Base-by-base conservation (phyloP, 345 rosid genomes). In the Anastatica hierochuntica region DNA sequence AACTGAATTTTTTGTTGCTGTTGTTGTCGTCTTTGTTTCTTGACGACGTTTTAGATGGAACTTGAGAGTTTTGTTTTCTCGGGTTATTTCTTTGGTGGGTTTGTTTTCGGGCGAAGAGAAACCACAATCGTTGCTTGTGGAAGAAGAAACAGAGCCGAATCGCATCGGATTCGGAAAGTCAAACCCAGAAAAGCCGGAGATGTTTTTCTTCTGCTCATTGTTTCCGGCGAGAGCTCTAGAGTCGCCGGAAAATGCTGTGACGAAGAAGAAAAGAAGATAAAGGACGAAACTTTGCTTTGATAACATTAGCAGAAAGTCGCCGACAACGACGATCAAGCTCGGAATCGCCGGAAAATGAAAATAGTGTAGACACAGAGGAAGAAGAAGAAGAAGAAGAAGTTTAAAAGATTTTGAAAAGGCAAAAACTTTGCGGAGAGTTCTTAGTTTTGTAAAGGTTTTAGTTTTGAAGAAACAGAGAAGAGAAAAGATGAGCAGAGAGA, bases 61-160 rank as follows among this genome's bases (percentile, higher is more conserved):
- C n/a, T n/a, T n/a, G n/a, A n/a, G n/a, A n/a, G n/a, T n/a, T n/a
- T n/a, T n/a, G n/a, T n/a, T n/a, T n/a, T n/a, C n/a, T n/a, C n/a
- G n/a, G n/a, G n/a, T n/a, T n/a, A n/a, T n/a, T n/a, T n/a, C n/a
- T n/a, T n/a, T n/a, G n/a, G n/a, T n/a, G n/a, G n/a, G n/a, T n/a
- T n/a, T n/a, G n/a, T 3, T 50, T 23, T 34, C 43, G 41, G 13
- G 38, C 14, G 10, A n/a, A 74, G 83, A 50, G 62, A 77, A 41
- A 49, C 77, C 62, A 17, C 98, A 90, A 14, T 63, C 94, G 14
- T 77, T 27, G 64, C 51, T 60, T 57, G 83, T 4, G 19, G 95
- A 71, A 23, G 95, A 64, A 53, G 95, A 81, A 66, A 76, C 85
- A 1, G 77, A 82, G 68, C 82, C 82, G 77, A 87, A 90, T 33